Base-by-base conservation (phyloP, 1,139 yeast species). In the Blastobotrys indianensis region DNA sequence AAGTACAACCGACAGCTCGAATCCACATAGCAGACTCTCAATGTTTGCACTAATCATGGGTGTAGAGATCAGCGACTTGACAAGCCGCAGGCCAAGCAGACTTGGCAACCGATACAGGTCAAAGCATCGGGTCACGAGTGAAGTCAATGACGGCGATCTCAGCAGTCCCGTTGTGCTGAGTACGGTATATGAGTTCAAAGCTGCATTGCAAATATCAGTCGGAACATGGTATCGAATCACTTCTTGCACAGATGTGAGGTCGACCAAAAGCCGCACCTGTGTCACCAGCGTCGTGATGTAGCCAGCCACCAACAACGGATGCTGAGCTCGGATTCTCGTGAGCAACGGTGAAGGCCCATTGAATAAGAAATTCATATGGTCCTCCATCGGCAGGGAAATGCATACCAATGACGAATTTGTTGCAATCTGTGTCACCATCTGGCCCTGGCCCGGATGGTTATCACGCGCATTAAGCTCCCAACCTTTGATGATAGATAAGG, bases 1-100 rank as follows among this genome's bases (percentile, higher is more conserved):
- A 15, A 63, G 50, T 7, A 59, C 53, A 33, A 62, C 46, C 1
- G 59, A 49, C 25, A 61, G 44, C 46, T 63, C 66, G 32, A 61
- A 59, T 11, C 56, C 54, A 15, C 56, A 48, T 33, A 59, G 46
- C 12, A 60, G 35, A 34, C 55, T 48, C 36, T 60, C 63, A n/a
- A 55, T 50, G 23, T 52, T 47, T 1, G 55, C 51, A 13, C 54
- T 43, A 3, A 54, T 38, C 30, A 56, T 37, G 3, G 63, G 61
- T 6, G 58, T 51, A 15, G 49, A 48, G 40, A 54, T 44, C 47
- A 54, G 43, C 13, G 55, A 49, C 42, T 52, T 56, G 43, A 51
- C 49, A 36, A 57, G 45, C 20, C 51, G 46, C 34, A 46, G 42
- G 2, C 65, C 64, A 33, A 56, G 49, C 35, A 53, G 42, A 13